Evolutionary conservation across 257 asterid species (phyloP), one percentile per base, ranked within the genome.

Genomic region (Nicotiana benthamiana): DNA sequence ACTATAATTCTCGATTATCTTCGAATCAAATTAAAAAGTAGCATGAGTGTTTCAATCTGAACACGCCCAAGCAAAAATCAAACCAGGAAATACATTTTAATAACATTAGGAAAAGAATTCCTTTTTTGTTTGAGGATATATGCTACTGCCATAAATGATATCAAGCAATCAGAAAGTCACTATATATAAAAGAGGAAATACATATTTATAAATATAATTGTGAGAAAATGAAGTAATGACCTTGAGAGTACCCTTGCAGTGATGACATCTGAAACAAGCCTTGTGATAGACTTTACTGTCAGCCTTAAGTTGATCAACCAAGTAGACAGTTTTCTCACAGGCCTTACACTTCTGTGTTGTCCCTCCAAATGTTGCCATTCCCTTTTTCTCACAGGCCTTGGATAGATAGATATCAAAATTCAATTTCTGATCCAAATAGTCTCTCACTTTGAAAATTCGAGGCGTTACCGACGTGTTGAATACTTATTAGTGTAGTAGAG

Each of bases 181-280:
- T 52, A 16, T 15, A 15, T 40, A 46, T 68, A 20, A 54, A 53
- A 34, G 30, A 66, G 32, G 0, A 22, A 5, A 16, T n/a, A n/a
- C n/a, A n/a, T n/a, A n/a, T n/a, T n/a, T n/a, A 40, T 36, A 36
- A 10, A 59, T 20, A n/a, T n/a, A 57, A 57, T 57, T 2, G 63
- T n/a, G 0, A 0, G 43, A 52, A 67, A 67, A n/a, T 4, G 67
- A 26, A 75, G 13, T 17, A 24, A 54, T 72, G 9, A 85, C 87
- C 85, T 85, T 85, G 6, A 85, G 87, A 80, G 87, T 85, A 61
- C 87, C 87, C 75, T 74, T 85, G 83, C 87, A 85, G 52, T 85
- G 87, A 72, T 85, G 75, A 28, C 87, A 84, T 84, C 87, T 84
- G 77, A 84, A 84, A 78, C 87, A 84, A 81, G 85, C 40, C 77